Conservation (phyloP, 768 basidiomycete genomes). For the Suillus discolor region DNA sequence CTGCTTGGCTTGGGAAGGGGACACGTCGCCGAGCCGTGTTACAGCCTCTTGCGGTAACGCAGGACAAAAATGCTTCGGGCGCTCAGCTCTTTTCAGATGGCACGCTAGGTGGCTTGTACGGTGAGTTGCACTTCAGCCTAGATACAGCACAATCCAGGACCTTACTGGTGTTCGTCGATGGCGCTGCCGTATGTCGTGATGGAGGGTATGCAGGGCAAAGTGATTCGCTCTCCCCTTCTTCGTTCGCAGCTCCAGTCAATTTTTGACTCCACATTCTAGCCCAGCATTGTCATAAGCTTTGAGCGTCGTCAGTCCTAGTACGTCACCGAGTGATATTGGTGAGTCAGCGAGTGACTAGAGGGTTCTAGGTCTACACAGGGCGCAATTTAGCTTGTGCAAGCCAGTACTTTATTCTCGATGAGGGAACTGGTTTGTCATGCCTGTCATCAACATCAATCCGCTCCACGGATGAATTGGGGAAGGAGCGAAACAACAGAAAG, state of each 20-base stretch:
- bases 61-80: neutral
- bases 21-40: neutral
- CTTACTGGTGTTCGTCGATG: neutral
- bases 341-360: neutral
- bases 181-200: neutral
- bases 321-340: neutral
- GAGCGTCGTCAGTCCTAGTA: neutral
- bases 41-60: neutral
- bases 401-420: neutral
- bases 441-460: neutral
- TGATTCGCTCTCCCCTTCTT: neutral
- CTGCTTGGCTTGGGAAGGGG: neutral
- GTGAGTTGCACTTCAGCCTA: neutral
- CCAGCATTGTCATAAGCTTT: neutral
- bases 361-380: neutral
- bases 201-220: neutral
- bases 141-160: neutral
- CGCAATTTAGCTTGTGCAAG: neutral
- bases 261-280: neutral
- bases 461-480: neutral
- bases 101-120: neutral
- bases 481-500: neutral
- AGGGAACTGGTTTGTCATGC: neutral
- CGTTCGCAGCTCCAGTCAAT: neutral
- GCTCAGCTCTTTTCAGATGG: neutral